Evolutionary conservation across 2,329 filamentous ascomycete species (phyloP).

Genomic region (Alternaria viburni): DNA sequence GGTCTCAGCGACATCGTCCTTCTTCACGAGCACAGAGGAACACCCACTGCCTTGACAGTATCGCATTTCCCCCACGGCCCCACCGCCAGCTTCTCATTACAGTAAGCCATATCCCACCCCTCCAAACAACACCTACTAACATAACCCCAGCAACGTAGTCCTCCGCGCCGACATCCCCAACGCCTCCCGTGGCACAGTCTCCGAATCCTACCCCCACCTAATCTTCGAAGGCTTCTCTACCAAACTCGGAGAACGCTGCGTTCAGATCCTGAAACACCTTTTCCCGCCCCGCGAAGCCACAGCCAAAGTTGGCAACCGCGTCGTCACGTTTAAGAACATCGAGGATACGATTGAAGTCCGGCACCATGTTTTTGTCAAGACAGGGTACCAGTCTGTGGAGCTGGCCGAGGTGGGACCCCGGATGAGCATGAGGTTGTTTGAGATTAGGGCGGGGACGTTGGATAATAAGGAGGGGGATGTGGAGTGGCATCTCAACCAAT

Average conservation of each 20-base stretch:
- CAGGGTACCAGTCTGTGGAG: conserved; percentile 80
- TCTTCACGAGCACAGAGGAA: conserved; percentile 82
- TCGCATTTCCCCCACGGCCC: conserved; percentile 89
- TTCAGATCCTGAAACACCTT: conserved; percentile 90
- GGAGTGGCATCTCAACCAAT: conserved; percentile 96
- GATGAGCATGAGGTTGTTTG: conserved; percentile 97
- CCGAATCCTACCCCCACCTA: conserved; percentile 68
- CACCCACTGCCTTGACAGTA: conserved; percentile 85
- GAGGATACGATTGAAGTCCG: conserved; percentile 88
- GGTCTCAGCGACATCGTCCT: conserved; percentile 81
- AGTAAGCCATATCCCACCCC: conserved; percentile 43
- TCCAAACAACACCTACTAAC: not conserved
- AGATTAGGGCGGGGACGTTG: conserved; percentile 87
- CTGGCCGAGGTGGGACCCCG: conserved; percentile 66
- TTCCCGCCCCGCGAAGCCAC: conserved; percentile 87
- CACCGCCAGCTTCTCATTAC: conserved; percentile 83
- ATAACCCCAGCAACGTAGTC: conserved; percentile 73
- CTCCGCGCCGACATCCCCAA: conserved; percentile 93
- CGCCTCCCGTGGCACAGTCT: conserved; percentile 74
- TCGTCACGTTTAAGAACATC: conserved; percentile 79
- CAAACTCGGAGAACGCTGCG: conserved; percentile 78
- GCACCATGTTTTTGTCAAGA: conserved; percentile 93
- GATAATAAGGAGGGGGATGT: conserved; percentile 96
- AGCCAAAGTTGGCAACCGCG: conserved; percentile 80
- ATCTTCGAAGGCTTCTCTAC: conserved; percentile 95